Percentiles rank a stretch among this genome's conserved stretches.
Conservation (phyloP, 148 eudicot species). For the Gaultheria prostrata region DNA sequence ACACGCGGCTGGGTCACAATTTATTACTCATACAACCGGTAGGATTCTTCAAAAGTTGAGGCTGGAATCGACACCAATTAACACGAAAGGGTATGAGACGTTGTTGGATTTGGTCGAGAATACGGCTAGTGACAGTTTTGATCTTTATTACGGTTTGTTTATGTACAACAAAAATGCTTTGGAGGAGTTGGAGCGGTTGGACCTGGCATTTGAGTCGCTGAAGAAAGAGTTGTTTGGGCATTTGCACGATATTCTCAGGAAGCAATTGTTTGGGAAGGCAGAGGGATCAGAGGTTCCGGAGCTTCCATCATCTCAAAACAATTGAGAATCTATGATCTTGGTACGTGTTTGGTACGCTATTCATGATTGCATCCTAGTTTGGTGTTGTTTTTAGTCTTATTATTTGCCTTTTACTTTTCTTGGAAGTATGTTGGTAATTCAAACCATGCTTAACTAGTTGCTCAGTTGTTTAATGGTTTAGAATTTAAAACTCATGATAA, state of each 20-base stretch:
- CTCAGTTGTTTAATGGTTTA: background rate
- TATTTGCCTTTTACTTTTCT: background rate
- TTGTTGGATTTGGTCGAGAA: constrained; percentile 82
- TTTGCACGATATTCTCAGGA: constrained; percentile 69
- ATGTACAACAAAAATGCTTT: constrained; percentile 80
- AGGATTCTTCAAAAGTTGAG: constrained; percentile 63
- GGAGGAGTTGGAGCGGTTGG: constrained; percentile 74
- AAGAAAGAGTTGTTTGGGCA: constrained; percentile 83
- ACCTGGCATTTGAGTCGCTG: constrained; percentile 70
- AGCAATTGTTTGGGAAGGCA: constrained; percentile 53
- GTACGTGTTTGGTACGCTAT: background rate
- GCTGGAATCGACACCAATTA: constrained; percentile 66
- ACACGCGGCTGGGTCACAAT: constrained; percentile 77
- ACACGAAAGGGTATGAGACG: constrained; percentile 86
- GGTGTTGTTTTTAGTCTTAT: background rate
- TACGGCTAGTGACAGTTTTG: constrained; percentile 80
- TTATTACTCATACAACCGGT: constrained; percentile 82
- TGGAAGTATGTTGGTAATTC: background rate
- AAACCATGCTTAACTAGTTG: background rate
- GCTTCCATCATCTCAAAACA: background rate
- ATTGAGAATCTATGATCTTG: background rate
- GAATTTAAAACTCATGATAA: background rate
- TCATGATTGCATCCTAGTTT: background rate
- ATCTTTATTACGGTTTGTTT: constrained; percentile 85
- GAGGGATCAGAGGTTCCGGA: constrained; percentile 24